phyloP scores from a whole-genome alignment of 306 rosid species.

The Sesbania bispinosa region DNA sequence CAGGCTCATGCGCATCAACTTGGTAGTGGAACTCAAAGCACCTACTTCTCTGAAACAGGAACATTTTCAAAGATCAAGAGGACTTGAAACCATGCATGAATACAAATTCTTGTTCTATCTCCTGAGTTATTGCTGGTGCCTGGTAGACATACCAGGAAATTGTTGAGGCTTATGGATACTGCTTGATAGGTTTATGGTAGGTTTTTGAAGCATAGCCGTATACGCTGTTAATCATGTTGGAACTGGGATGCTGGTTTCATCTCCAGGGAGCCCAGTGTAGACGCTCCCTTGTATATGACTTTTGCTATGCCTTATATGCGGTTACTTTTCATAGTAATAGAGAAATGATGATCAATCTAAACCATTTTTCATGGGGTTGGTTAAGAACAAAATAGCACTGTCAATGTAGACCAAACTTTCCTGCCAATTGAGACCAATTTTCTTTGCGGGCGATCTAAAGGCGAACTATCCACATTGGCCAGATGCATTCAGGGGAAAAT shows the following conservation, averaged over 20 bases:
- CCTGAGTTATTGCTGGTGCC: neutral
- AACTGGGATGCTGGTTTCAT: constrained; percentile 13
- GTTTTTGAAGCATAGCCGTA: neutral
- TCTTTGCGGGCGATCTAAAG: too few species aligned
- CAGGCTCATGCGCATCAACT: constrained; percentile 96
- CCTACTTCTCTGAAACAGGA: constrained; percentile 95
- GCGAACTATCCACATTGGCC: too few species aligned
- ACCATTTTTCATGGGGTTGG: neutral
- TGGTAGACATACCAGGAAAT: neutral
- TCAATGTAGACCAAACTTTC: neutral
- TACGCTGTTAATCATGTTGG: neutral
- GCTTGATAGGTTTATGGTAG: constrained; percentile 5
- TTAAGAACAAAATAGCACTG: neutral
- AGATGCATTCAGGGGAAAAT: too few species aligned
- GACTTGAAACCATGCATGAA: constrained; percentile 42
- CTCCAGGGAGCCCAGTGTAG: neutral
- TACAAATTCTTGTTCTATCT: neutral
- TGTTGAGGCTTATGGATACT: constrained; percentile 1
- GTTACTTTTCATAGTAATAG: neutral
- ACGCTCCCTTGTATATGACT: constrained; percentile 5
- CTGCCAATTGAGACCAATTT: neutral
- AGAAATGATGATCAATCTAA: neutral
- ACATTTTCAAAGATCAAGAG: constrained; percentile 88
- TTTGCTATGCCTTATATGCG: neutral
- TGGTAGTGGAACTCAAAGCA: constrained; percentile 93